Percentiles rank a stretch among this genome's conserved stretches.
Evolutionary conservation across 345 rosid genomes (phyloP).

Genomic region (Boechera divaricarpa): DNA sequence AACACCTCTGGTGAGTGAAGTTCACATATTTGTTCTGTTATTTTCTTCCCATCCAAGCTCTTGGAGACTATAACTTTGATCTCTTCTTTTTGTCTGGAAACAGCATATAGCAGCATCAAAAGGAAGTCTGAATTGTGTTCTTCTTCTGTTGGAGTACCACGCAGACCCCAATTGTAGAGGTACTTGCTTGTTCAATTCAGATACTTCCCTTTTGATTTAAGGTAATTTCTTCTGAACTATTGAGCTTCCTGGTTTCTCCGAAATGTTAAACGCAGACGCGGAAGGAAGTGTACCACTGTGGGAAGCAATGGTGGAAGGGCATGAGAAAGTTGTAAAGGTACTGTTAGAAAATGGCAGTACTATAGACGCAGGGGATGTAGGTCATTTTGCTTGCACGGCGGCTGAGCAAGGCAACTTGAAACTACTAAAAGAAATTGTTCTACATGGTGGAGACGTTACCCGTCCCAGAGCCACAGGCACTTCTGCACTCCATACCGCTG

Average conservation of each 20-base stretch:
- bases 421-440: constrained; percentile 63
- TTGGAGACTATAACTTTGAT: not conserved
- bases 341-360: constrained; percentile 54
- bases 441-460: constrained; percentile 64
- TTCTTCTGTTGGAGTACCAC: constrained; percentile 66
- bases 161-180: constrained; percentile 81
- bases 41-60: not conserved
- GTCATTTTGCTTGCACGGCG: constrained; percentile 72
- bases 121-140: constrained; percentile 77
- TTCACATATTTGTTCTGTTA: not conserved
- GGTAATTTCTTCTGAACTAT: not conserved
- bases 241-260: not conserved
- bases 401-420: constrained; percentile 71
- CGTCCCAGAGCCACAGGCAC: constrained; percentile 56
- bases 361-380: constrained; percentile 68
- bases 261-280: constrained; percentile 52
- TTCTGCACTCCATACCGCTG: constrained; percentile 85
- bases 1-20: constrained; percentile 70
- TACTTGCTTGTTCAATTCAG: constrained; percentile 28
- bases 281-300: constrained; percentile 81
- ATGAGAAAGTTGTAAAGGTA: constrained; percentile 56
- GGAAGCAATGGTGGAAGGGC: constrained; percentile 79
- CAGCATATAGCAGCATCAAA: constrained; percentile 90
- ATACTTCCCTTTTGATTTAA: not conserved
- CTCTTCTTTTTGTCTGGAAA: constrained; percentile 15